Base-by-base conservation (phyloP, 2,329 filamentous ascomycete species). In the Pseudogymnoascus sp. region DNA sequence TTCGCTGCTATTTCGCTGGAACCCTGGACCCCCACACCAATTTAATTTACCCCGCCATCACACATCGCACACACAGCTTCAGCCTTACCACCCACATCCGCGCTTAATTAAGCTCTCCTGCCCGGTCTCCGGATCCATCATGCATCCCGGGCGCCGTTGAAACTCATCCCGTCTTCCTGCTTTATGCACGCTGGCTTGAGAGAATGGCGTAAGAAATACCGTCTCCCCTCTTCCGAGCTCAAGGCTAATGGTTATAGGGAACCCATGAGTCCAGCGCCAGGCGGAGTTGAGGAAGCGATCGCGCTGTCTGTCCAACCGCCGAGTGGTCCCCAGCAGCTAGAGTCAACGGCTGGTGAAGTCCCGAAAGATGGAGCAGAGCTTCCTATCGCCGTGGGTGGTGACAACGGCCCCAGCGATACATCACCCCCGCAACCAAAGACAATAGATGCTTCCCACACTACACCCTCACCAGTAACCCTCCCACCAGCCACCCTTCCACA, bases 31-130 rank as follows among this genome's bases (percentile, higher is more conserved):
- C 23, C 45, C 45, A 31, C 28, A 31, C 25, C 7, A 31, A 54
- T 31, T 54, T 54, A 31, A 54, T 31, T 54, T 54, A 54, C 48
- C 48, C 48, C 48, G 25, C 48, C 48, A 54, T 31, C 48, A 54
- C 21, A 25, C 43, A 34, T n/a, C n/a, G 31, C 25, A 25, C 13
- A n/a, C 48, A 31, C 48, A 54, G 48, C 48, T 54, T 31, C 48
- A 54, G 48, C 48, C 48, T 54, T 54, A 54, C 48, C 48, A 54
- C 48, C 48, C 25, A 54, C 48, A 31, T 31, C 23, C 2, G 48
- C 48, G 48, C 48, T 31, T 54, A 54, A 54, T 31, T 54, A 54
- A 54, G 48, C 48, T 54, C 48, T 31, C 7, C 25, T 31, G 25
- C 48, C 43, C 25, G 2, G 7, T 31, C 14, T 13, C 25, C 5